Evolutionary conservation across 2,329 filamentous ascomycete genomes (phyloP), one percentile per base, ranked within the genome.

Genomic region (Aspergillus udagawae): DNA sequence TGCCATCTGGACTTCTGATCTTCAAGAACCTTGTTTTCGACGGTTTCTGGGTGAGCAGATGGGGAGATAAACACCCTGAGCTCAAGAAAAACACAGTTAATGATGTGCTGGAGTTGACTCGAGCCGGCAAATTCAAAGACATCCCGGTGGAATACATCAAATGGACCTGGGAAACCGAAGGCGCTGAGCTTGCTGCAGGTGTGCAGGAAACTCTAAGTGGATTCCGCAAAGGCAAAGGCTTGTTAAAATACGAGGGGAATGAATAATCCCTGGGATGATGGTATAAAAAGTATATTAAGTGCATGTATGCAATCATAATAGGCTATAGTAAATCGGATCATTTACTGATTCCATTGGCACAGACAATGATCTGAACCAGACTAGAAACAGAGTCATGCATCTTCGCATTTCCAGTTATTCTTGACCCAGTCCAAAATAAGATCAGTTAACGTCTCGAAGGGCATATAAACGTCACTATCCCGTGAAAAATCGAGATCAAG

Each of bases 41-140:
- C 60, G 95, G 94, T 4, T 99, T 97, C 75, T 99, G 94, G 94
- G 86, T 97, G 25, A 94, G 89, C 70, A 86, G 83, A 59, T 97
- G 94, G 93, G 91, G 89, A 50, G 87, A 92, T 70, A 78, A 82
- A 61, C 82, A 97, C 65, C 83, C 86, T 0, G 80, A 82, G 5
- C 86, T 88, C 58, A 95, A 95, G 79, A 83, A 84, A 70, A 83
- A 82, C 69, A 96, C 91, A 48, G 86, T 97, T n/a, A 83, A 88
- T 25, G 90, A 96, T 75, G 87, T 99, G 38, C 77, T 99, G 59
- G 83, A 86, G 44, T 74, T 96, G 71, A 90, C 88, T 27, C 80
- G 90, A 17, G 77, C 84, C 52, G 91, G 91, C 5, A 84, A 88
- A 73, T 96, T 99, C 71, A 86, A 82, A 67, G 91, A 96, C 70